Evolutionary conservation across 2,329 filamentous ascomycete genomes (phyloP), one percentile per base, ranked within the genome.

Genomic region (Pyricularia sp.): DNA sequence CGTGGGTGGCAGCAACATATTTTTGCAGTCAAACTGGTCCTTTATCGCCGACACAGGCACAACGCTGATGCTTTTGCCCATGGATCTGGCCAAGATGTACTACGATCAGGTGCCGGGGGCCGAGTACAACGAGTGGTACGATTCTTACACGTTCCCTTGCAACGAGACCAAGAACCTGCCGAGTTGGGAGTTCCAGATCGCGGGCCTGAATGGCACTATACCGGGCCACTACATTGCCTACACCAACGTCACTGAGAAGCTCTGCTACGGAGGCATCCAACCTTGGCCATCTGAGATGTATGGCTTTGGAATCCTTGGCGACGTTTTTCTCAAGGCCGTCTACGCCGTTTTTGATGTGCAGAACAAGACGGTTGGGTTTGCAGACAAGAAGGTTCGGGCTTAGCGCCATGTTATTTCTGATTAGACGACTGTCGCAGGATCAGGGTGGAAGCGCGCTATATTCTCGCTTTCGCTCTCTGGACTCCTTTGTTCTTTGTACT

Each of bases 181-280:
- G 11, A 81, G 82, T 72, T 79, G 88, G 68, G 79, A 81, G 28
- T 80, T 88, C 69, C 80, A 80, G 3, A 77, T 88, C 64, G 25
- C 23, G 26, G 59, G 25, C 11, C 77, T 80, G 71, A 80, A 77
- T 65, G 83, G 81, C 50, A 84, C 79, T 23, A 80, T 89, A 11
- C 81, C 84, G 1, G 85, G 86, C 7, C 72, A 77, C 28, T 80
- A 82, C 70, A 78, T 89, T 28, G 77, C 78, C 63, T 78, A 76
- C 67, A 83, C 66, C 80, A 84, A 87, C 73, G 81, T 86, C 0
- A 78, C 83, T 28, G 77, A 82, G 14, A 78, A 82, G 20, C 81
- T 83, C 69, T 95, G 92, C 83, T 94, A 87, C 77, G 92, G 92
- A 69, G 92, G 92, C 66, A 85, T 96, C 71, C 92, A 95, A 82